Percentiles rank a stretch among this genome's conserved stretches.
phyloP scores from a whole-genome alignment of 768 basidiomycete genomes.

The Lentinula boryana region DNA sequence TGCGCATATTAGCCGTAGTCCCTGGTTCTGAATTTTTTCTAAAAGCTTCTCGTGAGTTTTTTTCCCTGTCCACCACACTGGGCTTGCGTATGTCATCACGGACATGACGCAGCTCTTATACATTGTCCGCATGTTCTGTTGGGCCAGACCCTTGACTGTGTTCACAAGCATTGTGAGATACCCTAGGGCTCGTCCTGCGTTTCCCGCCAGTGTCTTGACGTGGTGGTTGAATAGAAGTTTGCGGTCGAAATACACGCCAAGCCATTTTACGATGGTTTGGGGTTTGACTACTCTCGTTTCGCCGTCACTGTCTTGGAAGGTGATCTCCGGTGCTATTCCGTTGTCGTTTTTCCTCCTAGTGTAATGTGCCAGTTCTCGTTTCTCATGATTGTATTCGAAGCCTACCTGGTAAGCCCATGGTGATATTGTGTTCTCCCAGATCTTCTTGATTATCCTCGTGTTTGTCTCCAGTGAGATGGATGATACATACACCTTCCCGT shows the following conservation, averaged over 20 bases:
- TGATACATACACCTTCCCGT: conserved; percentile 22
- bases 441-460: conserved; percentile 10
- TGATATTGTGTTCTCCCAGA: conserved; percentile 8
- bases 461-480: conserved; percentile 19
- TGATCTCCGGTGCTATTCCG: conserved; percentile 9
- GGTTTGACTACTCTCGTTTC: background rate
- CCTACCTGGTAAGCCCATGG: conserved; percentile 15
- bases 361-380: conserved; percentile 25
- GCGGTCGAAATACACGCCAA: conserved; percentile 26
- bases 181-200: conserved; percentile 16
- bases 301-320: conserved; percentile 5
- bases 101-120: conserved; percentile 16
- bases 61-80: conserved; percentile 19
- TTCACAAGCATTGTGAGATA: background rate
- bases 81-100: conserved; percentile 16
- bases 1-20: conserved; percentile 15
- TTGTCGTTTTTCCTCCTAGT: conserved; percentile 4
- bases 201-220: conserved; percentile 14
- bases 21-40: conserved; percentile 13
- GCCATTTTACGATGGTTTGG: conserved; percentile 19
- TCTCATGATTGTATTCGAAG: conserved; percentile 13
- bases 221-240: conserved; percentile 27
- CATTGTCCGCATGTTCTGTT: conserved; percentile 12
- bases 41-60: conserved; percentile 9
- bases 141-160: conserved; percentile 19